These are phyloP conservation scores for Aspergillus aculeatus DNA, from an alignment of 2,329 filamentous ascomycete genomes.

Conservation along the genomic window DNA sequence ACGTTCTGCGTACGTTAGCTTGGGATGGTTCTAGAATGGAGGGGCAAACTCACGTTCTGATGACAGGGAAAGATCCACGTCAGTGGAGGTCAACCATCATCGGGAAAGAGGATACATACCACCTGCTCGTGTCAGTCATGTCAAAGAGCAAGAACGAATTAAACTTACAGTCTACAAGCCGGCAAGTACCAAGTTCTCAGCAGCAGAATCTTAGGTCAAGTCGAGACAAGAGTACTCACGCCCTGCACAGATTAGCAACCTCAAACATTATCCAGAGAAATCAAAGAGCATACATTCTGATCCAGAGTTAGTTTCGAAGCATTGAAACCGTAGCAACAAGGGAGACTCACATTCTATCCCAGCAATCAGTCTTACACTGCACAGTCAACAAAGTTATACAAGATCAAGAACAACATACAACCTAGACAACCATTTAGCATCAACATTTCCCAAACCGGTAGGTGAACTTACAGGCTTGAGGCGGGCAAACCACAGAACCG, in stretches of 20 bases:
- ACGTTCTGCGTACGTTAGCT: neutral
- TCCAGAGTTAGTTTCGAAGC: neutral
- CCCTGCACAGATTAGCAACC: constrained; percentile 4
- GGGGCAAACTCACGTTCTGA: constrained; percentile 10
- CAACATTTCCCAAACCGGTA: neutral
- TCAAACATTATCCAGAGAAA: neutral
- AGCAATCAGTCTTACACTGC: neutral
- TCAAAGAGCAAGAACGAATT: neutral
- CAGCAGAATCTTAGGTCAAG: neutral
- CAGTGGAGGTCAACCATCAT: constrained; percentile 5
- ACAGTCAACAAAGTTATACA: neutral
- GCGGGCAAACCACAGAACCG: neutral
- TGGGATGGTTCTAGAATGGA: neutral
- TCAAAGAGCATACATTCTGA: neutral
- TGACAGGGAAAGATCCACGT: neutral
- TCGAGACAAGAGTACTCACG: constrained; percentile 8
- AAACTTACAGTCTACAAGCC: constrained; percentile 12
- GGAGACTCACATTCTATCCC: neutral
- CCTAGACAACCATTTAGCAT: neutral
- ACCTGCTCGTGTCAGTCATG: constrained; percentile 13
- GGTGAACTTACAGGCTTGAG: neutral
- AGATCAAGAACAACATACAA: neutral
- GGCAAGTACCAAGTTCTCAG: neutral
- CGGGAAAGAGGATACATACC: constrained; percentile 8
- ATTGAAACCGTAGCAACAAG: neutral